phyloP scores from a whole-genome alignment of 768 basidiomycete genomes.

The Exidia glandulosa region DNA sequence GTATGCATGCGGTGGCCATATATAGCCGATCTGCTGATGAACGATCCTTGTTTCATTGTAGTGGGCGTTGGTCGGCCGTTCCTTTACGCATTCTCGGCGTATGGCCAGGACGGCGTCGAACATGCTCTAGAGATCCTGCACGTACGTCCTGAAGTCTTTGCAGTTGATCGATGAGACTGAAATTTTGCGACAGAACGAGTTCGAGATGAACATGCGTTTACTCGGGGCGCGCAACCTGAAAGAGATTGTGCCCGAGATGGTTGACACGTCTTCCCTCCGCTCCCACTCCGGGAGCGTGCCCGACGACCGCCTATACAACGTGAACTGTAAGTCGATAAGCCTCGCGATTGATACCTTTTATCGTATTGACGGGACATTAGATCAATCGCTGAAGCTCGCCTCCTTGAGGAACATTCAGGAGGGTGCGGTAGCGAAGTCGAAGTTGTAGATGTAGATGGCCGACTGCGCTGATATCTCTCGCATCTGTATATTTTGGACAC shows the following conservation, averaged over 20 bases:
- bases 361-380: not conserved
- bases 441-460: too few relatives aligned
- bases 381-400: not conserved
- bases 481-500: too few relatives aligned
- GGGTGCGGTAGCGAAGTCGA: not conserved
- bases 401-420: not conserved
- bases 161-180: not conserved
- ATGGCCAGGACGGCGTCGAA: constrained; percentile 27
- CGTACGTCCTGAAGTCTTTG: constrained; percentile 27
- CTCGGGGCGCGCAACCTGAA: constrained; percentile 72
- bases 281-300: constrained; percentile 60
- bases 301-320: constrained; percentile 60
- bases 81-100: constrained; percentile 23
- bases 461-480: too few relatives aligned
- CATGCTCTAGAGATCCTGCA: constrained; percentile 27
- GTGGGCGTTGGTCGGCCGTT: constrained; percentile 58
- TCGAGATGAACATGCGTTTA: constrained; percentile 38
- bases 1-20: constrained; percentile 2
- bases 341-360: not conserved
- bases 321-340: constrained; percentile 56
- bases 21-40: not conserved
- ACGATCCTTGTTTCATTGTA: constrained; percentile 9
- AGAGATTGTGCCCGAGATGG: constrained; percentile 82
- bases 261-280: constrained; percentile 64
- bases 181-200: constrained; percentile 37